phyloP scores from a whole-genome alignment of 441 rosid genomes.

The Capsella rubella region DNA sequence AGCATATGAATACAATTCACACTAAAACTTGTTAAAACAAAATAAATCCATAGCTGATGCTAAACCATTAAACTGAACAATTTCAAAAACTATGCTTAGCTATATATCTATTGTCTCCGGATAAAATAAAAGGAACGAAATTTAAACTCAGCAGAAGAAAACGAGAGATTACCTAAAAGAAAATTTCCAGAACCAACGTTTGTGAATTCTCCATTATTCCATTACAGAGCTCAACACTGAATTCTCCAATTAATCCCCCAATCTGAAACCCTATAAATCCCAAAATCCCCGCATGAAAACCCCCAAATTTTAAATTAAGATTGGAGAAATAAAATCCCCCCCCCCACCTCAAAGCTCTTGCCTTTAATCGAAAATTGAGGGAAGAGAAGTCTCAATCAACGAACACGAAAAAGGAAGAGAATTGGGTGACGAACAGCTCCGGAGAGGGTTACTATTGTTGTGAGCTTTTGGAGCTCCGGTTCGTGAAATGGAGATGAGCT shows the following conservation, averaged over 20 bases:
- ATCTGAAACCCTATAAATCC: constrained; percentile 40
- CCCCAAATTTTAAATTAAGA: neutral
- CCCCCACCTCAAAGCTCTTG: neutral
- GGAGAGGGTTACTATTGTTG: neutral
- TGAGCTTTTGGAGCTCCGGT: constrained; percentile 28
- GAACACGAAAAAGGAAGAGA: neutral
- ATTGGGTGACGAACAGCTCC: constrained; percentile 19
- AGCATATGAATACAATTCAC: neutral
- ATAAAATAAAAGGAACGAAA: neutral
- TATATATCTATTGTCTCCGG: neutral
- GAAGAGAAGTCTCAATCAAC: neutral
- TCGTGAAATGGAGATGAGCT: constrained; percentile 11
- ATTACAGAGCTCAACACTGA: constrained; percentile 9
- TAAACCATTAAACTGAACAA: neutral
- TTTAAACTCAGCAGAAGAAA: neutral
- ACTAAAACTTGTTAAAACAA: neutral
- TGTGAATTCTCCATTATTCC: neutral
- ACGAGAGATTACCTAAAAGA: constrained; percentile 18
- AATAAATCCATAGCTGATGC: neutral
- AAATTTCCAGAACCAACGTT: neutral
- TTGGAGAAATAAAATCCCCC: neutral
- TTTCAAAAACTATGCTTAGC: neutral
- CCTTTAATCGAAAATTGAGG: constrained; percentile 14
- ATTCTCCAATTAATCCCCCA: constrained; percentile 10
- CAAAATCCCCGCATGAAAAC: constrained; percentile 27